These are phyloP conservation scores for cucumber (Cucumis sativus) DNA, from an alignment of 306 rosid species.

Conservation along the genomic window Cucumber_9930_V3 NC_026661.2:20744501-20745000, in stretches of 20 bases:
- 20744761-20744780: slow-evolving; percentile 6
- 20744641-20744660: slow-evolving; percentile 36
- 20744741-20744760: slow-evolving; percentile 2
- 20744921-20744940: neutral
- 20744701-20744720: neutral
- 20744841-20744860: neutral
- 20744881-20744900: neutral
- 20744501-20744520: neutral
- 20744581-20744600: slow-evolving; percentile 5
- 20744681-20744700: slow-evolving; percentile 10
- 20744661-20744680: slow-evolving; percentile 21
- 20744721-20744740: neutral
- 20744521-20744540: neutral
- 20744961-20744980: slow-evolving; percentile 11
- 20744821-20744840: neutral
- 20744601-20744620: slow-evolving; percentile 1
- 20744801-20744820: neutral
- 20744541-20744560: slow-evolving; percentile 5
- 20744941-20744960: slow-evolving; percentile 5
- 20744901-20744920: neutral
- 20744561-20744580: slow-evolving; percentile 3
- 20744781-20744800: slow-evolving; percentile 10
- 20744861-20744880: neutral
- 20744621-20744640: slow-evolving; percentile 17
- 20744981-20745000: neutral